Percentiles rank a stretch among this genome's conserved stretches.
Evolutionary conservation across 257 asterid genomes (phyloP).

Genomic region (Nemophila menziesii): DNA sequence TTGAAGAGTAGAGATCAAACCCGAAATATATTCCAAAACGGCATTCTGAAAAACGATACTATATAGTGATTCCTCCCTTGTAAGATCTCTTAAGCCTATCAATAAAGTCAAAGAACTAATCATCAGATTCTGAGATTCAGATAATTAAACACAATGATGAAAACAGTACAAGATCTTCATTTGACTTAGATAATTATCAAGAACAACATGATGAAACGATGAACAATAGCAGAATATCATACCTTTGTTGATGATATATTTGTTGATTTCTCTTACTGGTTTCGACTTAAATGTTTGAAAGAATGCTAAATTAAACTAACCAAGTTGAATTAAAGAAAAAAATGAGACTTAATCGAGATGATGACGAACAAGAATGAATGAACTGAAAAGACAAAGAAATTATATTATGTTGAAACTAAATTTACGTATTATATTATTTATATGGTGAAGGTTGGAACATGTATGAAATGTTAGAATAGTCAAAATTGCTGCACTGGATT

Average conservation of each 20-base stretch:
- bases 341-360: neutral
- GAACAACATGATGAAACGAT: neutral
- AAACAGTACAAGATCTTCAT: neutral
- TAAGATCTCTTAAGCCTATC: constrained; percentile 18
- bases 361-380: neutral
- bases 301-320: neutral
- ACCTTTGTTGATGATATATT: constrained; percentile 2
- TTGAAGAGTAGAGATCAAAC: constrained; percentile 20
- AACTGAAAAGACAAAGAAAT: neutral
- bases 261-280: too few species aligned
- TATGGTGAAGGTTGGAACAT: too few species aligned
- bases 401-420: too few species aligned
- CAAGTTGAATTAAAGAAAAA: neutral
- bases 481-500: neutral
- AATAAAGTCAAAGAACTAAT: neutral
- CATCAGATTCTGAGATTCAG: neutral
- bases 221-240: neutral
- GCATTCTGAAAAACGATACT: constrained; percentile 29
- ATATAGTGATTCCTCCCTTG: constrained; percentile 40
- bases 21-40: constrained; percentile 50
- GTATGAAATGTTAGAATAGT: neutral
- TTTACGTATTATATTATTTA: too few species aligned
- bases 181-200: neutral
- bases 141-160: neutral
- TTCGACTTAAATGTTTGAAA: neutral